Evolutionary conservation across 179 eudicot species (phyloP).

Genomic region (Nepenthes alata): DNA sequence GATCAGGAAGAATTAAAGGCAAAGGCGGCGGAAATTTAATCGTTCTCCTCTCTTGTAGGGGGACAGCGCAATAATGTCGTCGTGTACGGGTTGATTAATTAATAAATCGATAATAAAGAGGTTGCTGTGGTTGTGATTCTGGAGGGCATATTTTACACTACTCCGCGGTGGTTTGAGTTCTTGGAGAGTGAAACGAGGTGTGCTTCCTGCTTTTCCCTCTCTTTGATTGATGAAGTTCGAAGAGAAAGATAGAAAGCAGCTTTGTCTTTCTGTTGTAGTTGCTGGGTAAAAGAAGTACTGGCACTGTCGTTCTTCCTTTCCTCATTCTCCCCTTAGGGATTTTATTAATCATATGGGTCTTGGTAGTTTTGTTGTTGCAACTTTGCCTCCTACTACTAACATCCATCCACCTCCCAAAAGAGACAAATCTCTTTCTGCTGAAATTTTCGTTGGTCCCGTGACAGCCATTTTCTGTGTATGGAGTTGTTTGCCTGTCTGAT

Average conservation of each 20-base stretch:
- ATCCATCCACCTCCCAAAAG: too few relatives aligned
- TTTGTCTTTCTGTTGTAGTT: background rate
- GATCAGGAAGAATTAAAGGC: constrained; percentile 18
- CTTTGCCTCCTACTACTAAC: too few relatives aligned
- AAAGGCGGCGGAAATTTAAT: constrained; percentile 43
- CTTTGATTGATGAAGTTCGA: background rate
- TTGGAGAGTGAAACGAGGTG: constrained; percentile 5
- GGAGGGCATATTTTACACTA: constrained; percentile 1
- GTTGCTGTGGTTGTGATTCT: constrained; percentile 3
- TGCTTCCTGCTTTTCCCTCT: background rate
- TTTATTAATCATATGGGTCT: too few relatives aligned
- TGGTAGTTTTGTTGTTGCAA: too few relatives aligned
- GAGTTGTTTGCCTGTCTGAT: too few relatives aligned
- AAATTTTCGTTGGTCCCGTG: too few relatives aligned
- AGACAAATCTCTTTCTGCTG: too few relatives aligned
- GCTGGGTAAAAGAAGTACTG: too few relatives aligned
- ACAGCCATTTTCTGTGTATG: too few relatives aligned
- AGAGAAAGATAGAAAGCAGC: background rate
- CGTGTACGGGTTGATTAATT: constrained; percentile 14
- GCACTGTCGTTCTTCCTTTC: too few relatives aligned
- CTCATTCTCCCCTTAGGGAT: too few relatives aligned
- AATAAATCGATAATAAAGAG: background rate
- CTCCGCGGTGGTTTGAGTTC: background rate
- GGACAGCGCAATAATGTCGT: constrained; percentile 16
- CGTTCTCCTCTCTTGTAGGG: constrained; percentile 9